Conservation (phyloP, 2,329 filamentous ascomycete genomes). For the Pseudofabraea citricarpa region DNA sequence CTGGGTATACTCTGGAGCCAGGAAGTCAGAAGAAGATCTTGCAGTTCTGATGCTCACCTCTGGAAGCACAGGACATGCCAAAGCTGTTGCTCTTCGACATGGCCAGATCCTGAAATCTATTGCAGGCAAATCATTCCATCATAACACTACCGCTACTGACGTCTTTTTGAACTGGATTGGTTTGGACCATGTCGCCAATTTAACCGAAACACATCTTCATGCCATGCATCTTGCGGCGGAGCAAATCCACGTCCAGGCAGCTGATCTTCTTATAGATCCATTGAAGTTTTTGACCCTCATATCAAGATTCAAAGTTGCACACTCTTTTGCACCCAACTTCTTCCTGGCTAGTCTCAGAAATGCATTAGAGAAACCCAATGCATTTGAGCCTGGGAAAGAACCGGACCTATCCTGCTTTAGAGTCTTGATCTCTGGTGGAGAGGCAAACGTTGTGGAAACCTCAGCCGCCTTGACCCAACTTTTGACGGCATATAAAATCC, state of each 20-base stretch:
- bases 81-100: conserved; percentile 41
- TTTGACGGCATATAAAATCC: conserved; percentile 28
- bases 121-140: background rate
- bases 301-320: conserved; percentile 34
- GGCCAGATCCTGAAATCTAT: conserved; percentile 31
- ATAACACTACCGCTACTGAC: background rate
- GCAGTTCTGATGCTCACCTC: conserved; percentile 46
- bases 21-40: conserved; percentile 10
- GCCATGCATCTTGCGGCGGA: conserved; percentile 34
- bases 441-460: conserved; percentile 33
- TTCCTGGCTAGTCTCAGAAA: conserved; percentile 22
- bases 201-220: conserved; percentile 45
- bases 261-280: conserved; percentile 34
- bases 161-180: conserved; percentile 31
- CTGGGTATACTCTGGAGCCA: too few relatives aligned
- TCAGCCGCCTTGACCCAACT: conserved; percentile 21
- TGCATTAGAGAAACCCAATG: conserved; percentile 7
- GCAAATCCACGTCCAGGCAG: conserved; percentile 40
- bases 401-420: conserved; percentile 25
- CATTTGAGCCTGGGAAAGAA: background rate
- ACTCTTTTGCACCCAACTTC: conserved; percentile 39
- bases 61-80: conserved; percentile 45
- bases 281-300: conserved; percentile 33
- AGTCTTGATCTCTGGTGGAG: conserved; percentile 35
- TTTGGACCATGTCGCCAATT: conserved; percentile 46